These are phyloP conservation scores for Lipomyces yamadae DNA, from an alignment of 805 yeast species.

Conservation along the genomic window DNA sequence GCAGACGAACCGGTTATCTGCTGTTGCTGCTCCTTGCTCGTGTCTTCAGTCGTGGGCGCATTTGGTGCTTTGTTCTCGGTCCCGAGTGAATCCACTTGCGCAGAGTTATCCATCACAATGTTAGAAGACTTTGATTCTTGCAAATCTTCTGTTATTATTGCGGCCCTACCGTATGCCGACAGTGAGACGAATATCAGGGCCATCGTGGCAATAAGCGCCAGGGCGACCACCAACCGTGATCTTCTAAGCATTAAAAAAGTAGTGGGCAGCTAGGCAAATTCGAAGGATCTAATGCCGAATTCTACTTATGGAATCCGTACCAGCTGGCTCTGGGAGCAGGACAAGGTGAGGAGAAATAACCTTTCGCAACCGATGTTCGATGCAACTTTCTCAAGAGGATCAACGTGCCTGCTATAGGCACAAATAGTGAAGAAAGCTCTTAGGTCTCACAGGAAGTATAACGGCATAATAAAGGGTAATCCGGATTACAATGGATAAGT, in stretches of 20 bases:
- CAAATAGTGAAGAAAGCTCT: too few species aligned
- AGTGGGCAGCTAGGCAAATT: not conserved
- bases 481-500: too few species aligned
- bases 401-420: too few species aligned
- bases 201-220: not conserved
- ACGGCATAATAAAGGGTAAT: too few species aligned
- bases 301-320: too few species aligned
- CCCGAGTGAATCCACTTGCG: conserved; percentile 8
- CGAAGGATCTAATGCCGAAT: too few species aligned
- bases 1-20: not conserved
- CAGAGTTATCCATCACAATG: conserved; percentile 13
- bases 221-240: not conserved
- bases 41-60: not conserved
- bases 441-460: too few species aligned
- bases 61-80: not conserved
- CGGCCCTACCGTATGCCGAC: not conserved
- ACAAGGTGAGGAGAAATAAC: too few species aligned
- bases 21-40: not conserved
- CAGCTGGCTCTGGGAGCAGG: not conserved
- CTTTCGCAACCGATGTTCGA: too few species aligned
- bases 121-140: not conserved
- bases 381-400: too few species aligned
- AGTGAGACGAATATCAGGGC: not conserved
- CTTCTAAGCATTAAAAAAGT: not conserved
- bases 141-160: conserved; percentile 3